These are phyloP conservation scores for Tothia fuscella DNA, from an alignment of 2,329 filamentous ascomycete species.

Conservation along the genomic window DNA sequence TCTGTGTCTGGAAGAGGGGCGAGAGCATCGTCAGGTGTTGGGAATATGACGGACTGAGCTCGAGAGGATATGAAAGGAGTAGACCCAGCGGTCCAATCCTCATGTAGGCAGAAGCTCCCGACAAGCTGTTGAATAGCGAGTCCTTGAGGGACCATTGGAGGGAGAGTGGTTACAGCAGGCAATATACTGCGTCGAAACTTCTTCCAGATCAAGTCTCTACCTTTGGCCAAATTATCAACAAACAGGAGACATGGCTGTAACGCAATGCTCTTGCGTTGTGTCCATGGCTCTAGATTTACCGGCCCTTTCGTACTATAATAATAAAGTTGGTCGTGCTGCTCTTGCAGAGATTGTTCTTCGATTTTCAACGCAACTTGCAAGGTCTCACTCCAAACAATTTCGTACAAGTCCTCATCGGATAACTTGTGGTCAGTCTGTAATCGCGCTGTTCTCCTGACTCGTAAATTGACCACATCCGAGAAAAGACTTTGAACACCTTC, in stretches of 20 bases:
- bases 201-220: neutral
- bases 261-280: too few relatives aligned
- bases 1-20: neutral
- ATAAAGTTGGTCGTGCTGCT: too few relatives aligned
- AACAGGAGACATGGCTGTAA: neutral
- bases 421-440: constrained; percentile 13
- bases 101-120: too few relatives aligned
- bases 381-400: constrained; percentile 19
- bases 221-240: neutral
- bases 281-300: too few relatives aligned
- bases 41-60: neutral
- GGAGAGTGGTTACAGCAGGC: neutral
- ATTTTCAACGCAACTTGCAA: constrained; percentile 11
- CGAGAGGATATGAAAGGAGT: neutral
- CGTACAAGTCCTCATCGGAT: constrained; percentile 14
- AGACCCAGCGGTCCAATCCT: neutral
- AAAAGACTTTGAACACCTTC: constrained; percentile 11
- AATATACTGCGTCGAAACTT: neutral
- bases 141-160: neutral
- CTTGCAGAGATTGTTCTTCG: neutral
- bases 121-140: neutral
- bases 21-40: neutral
- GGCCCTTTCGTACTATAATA: too few relatives aligned
- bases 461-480: constrained; percentile 12
- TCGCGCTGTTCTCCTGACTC: constrained; percentile 11